These are phyloP conservation scores for Vitis rotundifolia DNA, from an alignment of 164 flowering plant genomes.

Conservation along the genomic window DNA sequence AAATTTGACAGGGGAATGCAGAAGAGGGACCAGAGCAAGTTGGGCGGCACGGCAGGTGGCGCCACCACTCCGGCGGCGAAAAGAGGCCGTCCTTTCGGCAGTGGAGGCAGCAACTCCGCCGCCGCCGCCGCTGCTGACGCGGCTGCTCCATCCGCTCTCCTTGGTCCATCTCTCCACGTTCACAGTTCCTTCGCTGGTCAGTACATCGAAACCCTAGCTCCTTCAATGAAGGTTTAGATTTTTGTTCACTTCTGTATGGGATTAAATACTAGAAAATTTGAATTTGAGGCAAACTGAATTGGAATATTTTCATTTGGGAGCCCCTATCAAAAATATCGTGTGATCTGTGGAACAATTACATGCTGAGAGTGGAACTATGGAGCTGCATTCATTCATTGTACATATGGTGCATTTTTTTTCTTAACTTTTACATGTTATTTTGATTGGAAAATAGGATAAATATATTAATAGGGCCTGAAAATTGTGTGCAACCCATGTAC, in stretches of 20 bases:
- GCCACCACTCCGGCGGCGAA: constrained; percentile 61
- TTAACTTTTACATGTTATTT: no score
- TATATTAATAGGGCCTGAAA: no score
- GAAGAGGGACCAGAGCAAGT: constrained; percentile 67
- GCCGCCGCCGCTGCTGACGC: constrained; percentile 53
- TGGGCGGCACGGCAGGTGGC: constrained; percentile 61
- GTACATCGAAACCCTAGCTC: constrained; percentile 17
- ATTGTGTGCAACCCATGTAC: no score
- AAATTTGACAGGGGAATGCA: constrained; percentile 37
- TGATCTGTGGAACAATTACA: no score
- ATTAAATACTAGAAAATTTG: no score
- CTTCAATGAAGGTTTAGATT: neutral
- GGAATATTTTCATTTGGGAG: no score
- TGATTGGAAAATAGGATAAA: no score
- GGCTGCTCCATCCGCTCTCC: constrained; percentile 65
- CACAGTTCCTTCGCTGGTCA: constrained; percentile 81
- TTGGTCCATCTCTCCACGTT: constrained; percentile 92
- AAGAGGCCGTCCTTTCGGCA: constrained; percentile 90
- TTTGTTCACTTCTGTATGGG: neutral
- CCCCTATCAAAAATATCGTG: no score
- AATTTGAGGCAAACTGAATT: no score
- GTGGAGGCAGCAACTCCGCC: constrained; percentile 39
- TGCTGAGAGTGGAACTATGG: no score
- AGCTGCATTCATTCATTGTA: no score
- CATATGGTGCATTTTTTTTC: no score